Base-by-base conservation (phyloP, 225 moss, liverwort and hornwort genomes). In the Antitrichia curtipendula region DNA sequence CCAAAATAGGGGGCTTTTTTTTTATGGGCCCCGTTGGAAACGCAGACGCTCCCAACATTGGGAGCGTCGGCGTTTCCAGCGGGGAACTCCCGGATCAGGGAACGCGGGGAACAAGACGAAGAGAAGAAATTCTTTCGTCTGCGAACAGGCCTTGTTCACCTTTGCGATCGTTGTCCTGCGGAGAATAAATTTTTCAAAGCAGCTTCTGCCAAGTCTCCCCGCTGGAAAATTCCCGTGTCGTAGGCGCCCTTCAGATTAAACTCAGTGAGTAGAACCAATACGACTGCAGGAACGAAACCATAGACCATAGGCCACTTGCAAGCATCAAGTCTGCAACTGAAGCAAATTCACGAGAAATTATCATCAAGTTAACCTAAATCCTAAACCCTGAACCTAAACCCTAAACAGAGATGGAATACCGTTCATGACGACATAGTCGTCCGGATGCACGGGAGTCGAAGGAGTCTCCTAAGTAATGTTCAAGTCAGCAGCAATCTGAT, bases 391-490 rank as follows among this genome's bases (percentile, higher is more conserved):
- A 63, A 66, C 66, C 40, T 8, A 86, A 49, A 36, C 38, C n/a
- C n/a, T 25, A 61, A 80, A 47, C 57, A 63, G 32, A 70, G 32
- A 84, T 31, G 41, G 49, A 84, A 66, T 91, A 94, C 93, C 93
- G 84, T 91, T 78, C 16, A 87, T 32, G 11, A 93, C 88, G 72
- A 90, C 80, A 79, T 94, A 94, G 84, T 94, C 93, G 63, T 78
- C 78, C 41, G 90, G 87, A 76, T 87, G 82, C 21, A 89, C 82
- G 41, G 89, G 93, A 82, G 93, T 93, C 25, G 88, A 91, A 59
- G 94, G 92, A 63, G 93, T 93, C 64, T 94, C 93, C 94, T 93
- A 94, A 87, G 73, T 65, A 40, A 89, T 92, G 52, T 88, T 88
- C 65, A 87, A 84, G 84, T 94, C 94, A 53, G 91, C 91, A 69